phyloP scores from a whole-genome alignment of 1,284 basidiomycete genomes.

The Pholiota adiposa region DNA sequence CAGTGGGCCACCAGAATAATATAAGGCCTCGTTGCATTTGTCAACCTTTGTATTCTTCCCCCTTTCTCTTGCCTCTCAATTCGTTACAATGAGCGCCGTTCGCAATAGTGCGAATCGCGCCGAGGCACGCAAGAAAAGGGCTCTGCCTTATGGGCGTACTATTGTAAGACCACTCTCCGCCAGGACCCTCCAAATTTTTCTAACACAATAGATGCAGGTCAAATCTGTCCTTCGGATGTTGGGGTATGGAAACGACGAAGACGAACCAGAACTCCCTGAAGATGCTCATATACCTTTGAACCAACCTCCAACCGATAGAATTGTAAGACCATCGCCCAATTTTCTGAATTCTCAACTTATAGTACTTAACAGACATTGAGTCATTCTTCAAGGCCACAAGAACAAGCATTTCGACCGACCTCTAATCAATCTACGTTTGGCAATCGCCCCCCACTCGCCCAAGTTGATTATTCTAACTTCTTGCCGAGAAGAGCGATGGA shows the following conservation, averaged over 20 bases:
- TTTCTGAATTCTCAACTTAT: background rate
- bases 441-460: constrained; percentile 16
- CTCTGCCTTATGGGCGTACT: constrained; percentile 42
- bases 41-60: constrained; percentile 17
- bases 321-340: background rate
- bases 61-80: constrained; percentile 12
- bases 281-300: background rate
- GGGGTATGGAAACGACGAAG: constrained; percentile 4
- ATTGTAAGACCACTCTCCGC: constrained; percentile 5
- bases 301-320: background rate
- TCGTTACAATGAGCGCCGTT: constrained; percentile 51
- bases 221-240: constrained; percentile 6
- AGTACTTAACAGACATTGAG: background rate
- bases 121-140: constrained; percentile 41
- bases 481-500: constrained; percentile 1
- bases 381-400: background rate
- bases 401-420: background rate
- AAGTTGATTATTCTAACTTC: constrained; percentile 3
- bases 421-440: constrained; percentile 4
- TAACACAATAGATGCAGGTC: constrained; percentile 7
- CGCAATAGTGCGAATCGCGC: constrained; percentile 47
- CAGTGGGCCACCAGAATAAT: constrained; percentile 7
- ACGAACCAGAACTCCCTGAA: background rate
- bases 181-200: background rate
- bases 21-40: constrained; percentile 20